These are phyloP conservation scores for Hydnum rufescens DNA, from an alignment of 768 basidiomycete genomes.

Conservation along the genomic window DNA sequence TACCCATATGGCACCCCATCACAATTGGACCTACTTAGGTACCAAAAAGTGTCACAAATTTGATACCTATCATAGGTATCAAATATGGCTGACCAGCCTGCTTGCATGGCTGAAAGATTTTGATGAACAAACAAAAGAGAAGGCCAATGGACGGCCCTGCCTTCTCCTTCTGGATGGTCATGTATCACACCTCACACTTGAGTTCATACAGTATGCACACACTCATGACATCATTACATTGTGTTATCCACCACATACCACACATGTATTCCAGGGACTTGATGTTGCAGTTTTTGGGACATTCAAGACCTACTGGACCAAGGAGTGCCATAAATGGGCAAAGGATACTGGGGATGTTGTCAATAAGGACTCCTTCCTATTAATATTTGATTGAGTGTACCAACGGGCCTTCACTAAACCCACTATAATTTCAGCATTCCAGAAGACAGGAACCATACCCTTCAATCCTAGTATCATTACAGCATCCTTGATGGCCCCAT, in stretches of 20 bases:
- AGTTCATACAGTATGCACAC: conserved; percentile 23
- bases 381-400: conserved; percentile 20
- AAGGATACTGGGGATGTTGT: conserved; percentile 13
- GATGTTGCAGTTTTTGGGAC: conserved; percentile 8
- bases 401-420: conserved; percentile 14
- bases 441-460: conserved; percentile 23
- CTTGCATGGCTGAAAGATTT: conserved; percentile 15
- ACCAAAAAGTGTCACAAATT: no score
- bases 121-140: conserved; percentile 20
- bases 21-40: no score
- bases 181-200: conserved; percentile 23
- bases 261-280: no score
- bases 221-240: conserved; percentile 22
- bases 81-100: no score
- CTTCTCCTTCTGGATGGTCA: no score
- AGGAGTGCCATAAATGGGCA: conserved; percentile 16
- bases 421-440: conserved; percentile 22
- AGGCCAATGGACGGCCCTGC: conserved; percentile 16
- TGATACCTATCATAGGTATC: no score
- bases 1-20: no score
- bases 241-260: conserved; percentile 27
- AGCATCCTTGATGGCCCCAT: no score
- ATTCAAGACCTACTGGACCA: conserved; percentile 17
- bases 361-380: conserved; percentile 22
- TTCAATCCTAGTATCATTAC: conserved; percentile 20